A percentile compares a stretch with the other conserved stretches of the same genome.
phyloP scores from a whole-genome alignment of 2,329 filamentous ascomycete genomes.

The Penicillium sp. region DNA sequence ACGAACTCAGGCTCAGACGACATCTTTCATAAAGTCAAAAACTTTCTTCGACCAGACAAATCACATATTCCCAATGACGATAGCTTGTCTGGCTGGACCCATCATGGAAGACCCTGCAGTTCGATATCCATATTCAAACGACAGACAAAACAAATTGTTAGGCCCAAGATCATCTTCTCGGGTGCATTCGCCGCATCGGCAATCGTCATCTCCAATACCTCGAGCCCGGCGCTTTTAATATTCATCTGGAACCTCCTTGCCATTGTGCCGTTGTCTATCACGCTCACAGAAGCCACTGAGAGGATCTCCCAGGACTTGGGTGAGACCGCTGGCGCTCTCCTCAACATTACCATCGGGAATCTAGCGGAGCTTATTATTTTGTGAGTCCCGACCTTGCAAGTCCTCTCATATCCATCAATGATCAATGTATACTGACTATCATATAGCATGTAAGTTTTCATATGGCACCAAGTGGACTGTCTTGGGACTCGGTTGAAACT shows the following conservation, averaged over 20 bases:
- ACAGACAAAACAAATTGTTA: neutral
- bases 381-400: slow-evolving; percentile 29
- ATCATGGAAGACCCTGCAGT: neutral
- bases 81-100: neutral
- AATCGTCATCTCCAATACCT: neutral
- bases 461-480: neutral
- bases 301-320: slow-evolving; percentile 67
- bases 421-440: neutral
- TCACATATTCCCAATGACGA: neutral
- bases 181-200: neutral
- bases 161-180: neutral
- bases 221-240: slow-evolving; percentile 32
- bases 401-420: slow-evolving; percentile 19
- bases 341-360: slow-evolving; percentile 75
- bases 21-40: slow-evolving; percentile 2
- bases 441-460: neutral
- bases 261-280: slow-evolving; percentile 67
- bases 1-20: neutral
- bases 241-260: slow-evolving; percentile 65
- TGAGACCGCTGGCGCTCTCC: slow-evolving; percentile 65
- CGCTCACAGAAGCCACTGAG: slow-evolving; percentile 69
- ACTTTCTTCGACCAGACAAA: neutral
- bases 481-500: slow-evolving; percentile 31
- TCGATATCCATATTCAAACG: neutral
- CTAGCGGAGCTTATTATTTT: slow-evolving; percentile 74